A percentile compares a stretch with the other conserved stretches of the same genome.
Evolutionary conservation across 1,284 basidiomycete species (phyloP).

Genomic region (Moesziomyces globuligerus): DNA sequence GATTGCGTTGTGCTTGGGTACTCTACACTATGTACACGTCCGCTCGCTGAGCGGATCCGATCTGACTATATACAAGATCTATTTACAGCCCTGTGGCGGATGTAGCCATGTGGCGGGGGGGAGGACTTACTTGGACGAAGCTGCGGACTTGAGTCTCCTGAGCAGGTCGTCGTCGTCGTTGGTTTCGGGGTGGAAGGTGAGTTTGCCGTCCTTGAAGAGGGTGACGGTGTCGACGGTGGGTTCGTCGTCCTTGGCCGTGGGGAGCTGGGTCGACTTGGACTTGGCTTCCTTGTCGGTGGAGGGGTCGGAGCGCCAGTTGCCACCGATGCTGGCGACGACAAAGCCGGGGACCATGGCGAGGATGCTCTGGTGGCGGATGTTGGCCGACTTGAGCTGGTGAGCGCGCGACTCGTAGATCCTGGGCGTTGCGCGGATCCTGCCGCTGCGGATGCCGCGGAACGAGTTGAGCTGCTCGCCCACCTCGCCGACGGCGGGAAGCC

Average conservation of each 20-base stretch:
- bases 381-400: conserved; percentile 61
- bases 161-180: conserved; percentile 66
- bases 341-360: conserved; percentile 70
- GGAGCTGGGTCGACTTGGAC: conserved; percentile 7
- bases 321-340: conserved; percentile 59
- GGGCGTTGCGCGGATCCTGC: conserved; percentile 76
- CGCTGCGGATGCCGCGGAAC: conserved; percentile 70
- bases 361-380: conserved; percentile 75
- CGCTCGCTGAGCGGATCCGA: too few relatives aligned
- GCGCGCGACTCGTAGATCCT: conserved; percentile 63
- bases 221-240: conserved; percentile 35
- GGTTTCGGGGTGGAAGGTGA: conserved; percentile 88
- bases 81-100: conserved; percentile 22
- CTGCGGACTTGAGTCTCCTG: conserved; percentile 17
- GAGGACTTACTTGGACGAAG: conserved; percentile 1
- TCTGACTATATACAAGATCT: conserved; percentile 2
- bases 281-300: conserved; percentile 3
- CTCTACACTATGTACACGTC: neutral
- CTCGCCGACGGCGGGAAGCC: conserved; percentile 77
- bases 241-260: conserved; percentile 7
- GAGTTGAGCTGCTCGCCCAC: conserved; percentile 54
- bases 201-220: conserved; percentile 72
- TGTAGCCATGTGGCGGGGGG: neutral
- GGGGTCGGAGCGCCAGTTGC: conserved; percentile 71
- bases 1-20: too few relatives aligned